phyloP scores from a whole-genome alignment of 2,329 filamentous ascomycete species.

The Kalmusia sp. region DNA sequence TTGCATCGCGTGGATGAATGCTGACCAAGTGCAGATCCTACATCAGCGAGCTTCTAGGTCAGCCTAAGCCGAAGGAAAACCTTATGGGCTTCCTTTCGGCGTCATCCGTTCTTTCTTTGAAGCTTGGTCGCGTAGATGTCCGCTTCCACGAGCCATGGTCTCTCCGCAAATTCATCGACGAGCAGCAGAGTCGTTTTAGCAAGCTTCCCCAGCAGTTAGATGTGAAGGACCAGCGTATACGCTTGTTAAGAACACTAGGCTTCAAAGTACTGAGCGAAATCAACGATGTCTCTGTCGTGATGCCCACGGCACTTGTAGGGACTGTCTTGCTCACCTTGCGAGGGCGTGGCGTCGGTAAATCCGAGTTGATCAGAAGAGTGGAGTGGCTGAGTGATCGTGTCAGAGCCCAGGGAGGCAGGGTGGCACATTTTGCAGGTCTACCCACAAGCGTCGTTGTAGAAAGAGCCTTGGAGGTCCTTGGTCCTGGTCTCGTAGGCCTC shows the following conservation, averaged over 20 bases:
- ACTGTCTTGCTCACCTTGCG: constrained; percentile 90
- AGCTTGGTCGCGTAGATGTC: constrained; percentile 90
- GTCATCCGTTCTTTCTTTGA: constrained; percentile 86
- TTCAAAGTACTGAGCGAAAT: constrained; percentile 95
- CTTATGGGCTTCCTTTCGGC: constrained; percentile 86
- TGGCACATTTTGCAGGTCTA: constrained; percentile 88
- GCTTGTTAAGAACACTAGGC: constrained; percentile 82
- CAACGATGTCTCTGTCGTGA: constrained; percentile 94
- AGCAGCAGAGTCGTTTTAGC: constrained; percentile 70
- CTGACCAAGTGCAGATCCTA: constrained; percentile 67
- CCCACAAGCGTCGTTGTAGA: constrained; percentile 84
- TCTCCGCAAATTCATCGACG: constrained; percentile 77
- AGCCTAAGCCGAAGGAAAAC: constrained; percentile 96
- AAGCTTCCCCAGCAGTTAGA: constrained; percentile 43
- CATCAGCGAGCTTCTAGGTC: constrained; percentile 89
- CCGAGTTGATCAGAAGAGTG: constrained; percentile 83
- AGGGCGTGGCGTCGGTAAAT: constrained; percentile 87
- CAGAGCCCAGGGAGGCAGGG: constrained; percentile 83
- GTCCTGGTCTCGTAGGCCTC: constrained; percentile 83
- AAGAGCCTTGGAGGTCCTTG: constrained; percentile 88
- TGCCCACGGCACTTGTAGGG: constrained; percentile 95
- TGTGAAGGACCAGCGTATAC: constrained; percentile 62
- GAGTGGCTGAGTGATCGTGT: constrained; percentile 89
- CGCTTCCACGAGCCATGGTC: constrained; percentile 98
- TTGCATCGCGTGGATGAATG: background rate